These are phyloP conservation scores for Ogataea hybrid DNA, from an alignment of 1,139 yeast species.

Conservation along the genomic window DNA sequence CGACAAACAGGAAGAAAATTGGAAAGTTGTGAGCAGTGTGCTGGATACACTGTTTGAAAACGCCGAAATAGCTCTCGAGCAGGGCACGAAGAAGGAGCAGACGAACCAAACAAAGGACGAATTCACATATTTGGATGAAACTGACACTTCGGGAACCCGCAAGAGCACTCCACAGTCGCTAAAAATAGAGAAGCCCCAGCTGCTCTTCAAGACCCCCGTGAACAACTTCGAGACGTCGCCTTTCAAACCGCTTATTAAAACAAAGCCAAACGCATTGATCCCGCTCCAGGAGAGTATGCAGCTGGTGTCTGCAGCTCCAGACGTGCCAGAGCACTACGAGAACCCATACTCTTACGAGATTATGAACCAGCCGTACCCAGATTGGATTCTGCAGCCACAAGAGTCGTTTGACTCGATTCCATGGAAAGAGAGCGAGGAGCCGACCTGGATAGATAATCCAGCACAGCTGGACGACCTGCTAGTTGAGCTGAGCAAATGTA, in stretches of 20 bases:
- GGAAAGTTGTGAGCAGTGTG: conserved; percentile 63
- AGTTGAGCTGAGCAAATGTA: conserved; percentile 43
- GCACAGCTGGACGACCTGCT: conserved; percentile 56
- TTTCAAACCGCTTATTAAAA: conserved; percentile 66
- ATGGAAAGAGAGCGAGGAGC: conserved; percentile 61
- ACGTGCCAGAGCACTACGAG: conserved; percentile 58
- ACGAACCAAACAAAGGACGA: conserved; percentile 22
- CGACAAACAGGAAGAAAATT: conserved; percentile 46
- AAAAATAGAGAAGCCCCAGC: conserved; percentile 70
- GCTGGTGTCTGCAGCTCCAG: conserved; percentile 40
- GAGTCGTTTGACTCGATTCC: conserved; percentile 54
- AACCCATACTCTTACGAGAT: conserved; percentile 89
- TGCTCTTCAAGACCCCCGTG: conserved; percentile 50
- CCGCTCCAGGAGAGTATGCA: conserved; percentile 51
- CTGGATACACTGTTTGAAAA: conserved; percentile 76
- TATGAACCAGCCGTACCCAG: conserved; percentile 67
- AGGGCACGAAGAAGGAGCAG: conserved; percentile 28
- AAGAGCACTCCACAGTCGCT: conserved; percentile 29
- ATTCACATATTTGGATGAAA: conserved; percentile 51
- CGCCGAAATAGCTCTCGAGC: conserved; percentile 65
- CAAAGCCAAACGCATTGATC: conserved; percentile 68
- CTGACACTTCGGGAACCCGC: conserved; percentile 18
- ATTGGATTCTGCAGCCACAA: conserved; percentile 41
- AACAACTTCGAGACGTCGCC: conserved; percentile 70
- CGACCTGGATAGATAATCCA: conserved; percentile 69